phyloP scores from a whole-genome alignment of 371 early-diverging fungal species.

The Circinella minor region DNA sequence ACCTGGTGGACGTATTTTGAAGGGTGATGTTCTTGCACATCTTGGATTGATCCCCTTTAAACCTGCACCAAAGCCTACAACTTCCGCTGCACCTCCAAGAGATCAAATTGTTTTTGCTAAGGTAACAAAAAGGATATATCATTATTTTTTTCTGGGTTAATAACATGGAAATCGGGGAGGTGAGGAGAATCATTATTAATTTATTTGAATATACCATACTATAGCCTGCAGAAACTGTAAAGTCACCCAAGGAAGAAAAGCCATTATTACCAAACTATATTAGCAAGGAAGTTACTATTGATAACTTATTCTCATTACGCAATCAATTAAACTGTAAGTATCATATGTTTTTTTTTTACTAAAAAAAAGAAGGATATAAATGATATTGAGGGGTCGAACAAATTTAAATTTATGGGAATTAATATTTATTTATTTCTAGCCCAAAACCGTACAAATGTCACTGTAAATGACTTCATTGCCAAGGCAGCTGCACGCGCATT shows the following conservation, averaged over 20 bases:
- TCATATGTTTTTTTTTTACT: no score
- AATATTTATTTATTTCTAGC: slow-evolving; percentile 26
- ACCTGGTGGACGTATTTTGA: slow-evolving; percentile 88
- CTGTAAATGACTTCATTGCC: slow-evolving; percentile 87
- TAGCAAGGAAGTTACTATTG: slow-evolving; percentile 69
- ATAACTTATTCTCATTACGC: slow-evolving; percentile 70
- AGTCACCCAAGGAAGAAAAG: slow-evolving; percentile 29
- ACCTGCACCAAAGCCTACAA: slow-evolving; percentile 53
- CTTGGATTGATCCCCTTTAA: slow-evolving; percentile 62
- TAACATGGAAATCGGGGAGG: neutral
- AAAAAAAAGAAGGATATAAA: no score
- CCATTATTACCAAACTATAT: slow-evolving; percentile 58
- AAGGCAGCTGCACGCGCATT: slow-evolving; percentile 83
- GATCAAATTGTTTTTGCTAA: slow-evolving; percentile 54
- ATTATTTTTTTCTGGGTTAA: neutral
- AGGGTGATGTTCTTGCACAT: slow-evolving; percentile 87
- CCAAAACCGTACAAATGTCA: slow-evolving; percentile 66
- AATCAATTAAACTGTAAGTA: slow-evolving; percentile 69
- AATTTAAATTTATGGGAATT: neutral
- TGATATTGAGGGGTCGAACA: neutral
- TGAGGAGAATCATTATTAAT: neutral
- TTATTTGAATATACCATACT: neutral
- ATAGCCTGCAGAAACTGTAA: slow-evolving; percentile 26
- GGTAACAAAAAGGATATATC: slow-evolving; percentile 19
- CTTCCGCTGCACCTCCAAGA: slow-evolving; percentile 50